Evolutionary conservation across 2,329 filamentous ascomycete species (phyloP), one percentile per base, ranked within the genome.

Genomic region (Thelonectria olida): DNA sequence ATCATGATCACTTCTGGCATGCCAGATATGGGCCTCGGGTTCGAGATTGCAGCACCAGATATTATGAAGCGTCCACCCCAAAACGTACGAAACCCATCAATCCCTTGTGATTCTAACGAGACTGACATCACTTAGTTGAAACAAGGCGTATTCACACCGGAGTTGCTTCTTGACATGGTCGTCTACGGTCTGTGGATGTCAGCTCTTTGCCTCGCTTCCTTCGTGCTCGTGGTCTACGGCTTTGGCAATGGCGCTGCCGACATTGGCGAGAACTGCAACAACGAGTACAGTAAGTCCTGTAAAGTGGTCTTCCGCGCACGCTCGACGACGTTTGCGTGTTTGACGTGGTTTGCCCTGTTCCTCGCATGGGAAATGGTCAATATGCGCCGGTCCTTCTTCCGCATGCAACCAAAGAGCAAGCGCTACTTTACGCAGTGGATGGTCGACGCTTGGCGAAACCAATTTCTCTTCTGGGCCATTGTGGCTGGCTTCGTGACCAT

Each of bases 1-100:
- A 92, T 92, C 70, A 92, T 92, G 90, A 84, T 92, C 56, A 92
- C 90, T 1, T 91, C 88, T 28, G 88, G 87, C 49, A 82, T 92
- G 70, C 90, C 90, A 4, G 90, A 92, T 64, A 92, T 92, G 88
- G 90, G 90, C 61, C 82, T 92, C 3, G 90, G 90, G 2, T 89
- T 92, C 76, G 90, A 92, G 75, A 79, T 84, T 55, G 89, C 90
- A 0, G 86, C 87, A 0, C 85, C 89, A 0, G 89, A 92, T 72
- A 88, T 92, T 60, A 87, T 92, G 80, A 74, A 82, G 44, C 83
- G 90, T 0, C 89, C 89, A n/a, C 90, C 90, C 0, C 88, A 91
- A 63, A 83, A 86, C 73, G 77, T 89, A 47, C 74, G 79, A 36
- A 3, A 9, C 13, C 36, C n/a, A n/a, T 6, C 2, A 12, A 1